Conservation (phyloP, 192 early-diverging fungal genomes). For the Coemansia sp. region DNA sequence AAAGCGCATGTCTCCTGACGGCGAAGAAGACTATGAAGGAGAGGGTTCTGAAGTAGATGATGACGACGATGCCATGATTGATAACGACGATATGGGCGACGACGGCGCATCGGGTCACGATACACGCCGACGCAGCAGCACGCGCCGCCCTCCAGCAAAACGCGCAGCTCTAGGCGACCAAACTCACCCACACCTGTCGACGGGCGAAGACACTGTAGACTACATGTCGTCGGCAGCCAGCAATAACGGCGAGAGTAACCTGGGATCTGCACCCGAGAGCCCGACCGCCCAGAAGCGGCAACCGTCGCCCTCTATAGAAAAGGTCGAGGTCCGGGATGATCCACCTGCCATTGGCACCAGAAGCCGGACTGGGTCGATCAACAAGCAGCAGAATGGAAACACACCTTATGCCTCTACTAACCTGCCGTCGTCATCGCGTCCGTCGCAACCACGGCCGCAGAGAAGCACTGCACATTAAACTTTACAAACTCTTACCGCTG, state of each 20-base stretch:
- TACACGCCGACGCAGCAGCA: slow-evolving; percentile 1
- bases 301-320: not conserved
- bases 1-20: slow-evolving; percentile 34
- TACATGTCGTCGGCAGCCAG: slow-evolving; percentile 54
- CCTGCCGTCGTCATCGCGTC: slow-evolving; percentile 25
- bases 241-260: slow-evolving; percentile 21
- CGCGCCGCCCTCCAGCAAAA: not conserved
- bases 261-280: slow-evolving; percentile 16
- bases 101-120: not conserved
- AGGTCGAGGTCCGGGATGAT: not conserved
- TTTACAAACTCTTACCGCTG: not conserved
- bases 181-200: slow-evolving; percentile 11
- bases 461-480: slow-evolving; percentile 19
- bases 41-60: slow-evolving; percentile 17
- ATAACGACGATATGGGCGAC: slow-evolving; percentile 4
- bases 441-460: slow-evolving; percentile 43
- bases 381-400: not conserved
- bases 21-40: slow-evolving; percentile 18
- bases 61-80: slow-evolving; percentile 14
- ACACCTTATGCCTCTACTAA: slow-evolving; percentile 3
- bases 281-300: slow-evolving; percentile 5
- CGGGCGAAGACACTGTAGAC: slow-evolving; percentile 48
- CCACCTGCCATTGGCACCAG: slow-evolving; percentile 2
- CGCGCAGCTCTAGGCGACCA: not conserved
- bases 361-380: slow-evolving; percentile 8